Evolutionary conservation across 2,329 filamentous ascomycete genomes (phyloP), one percentile per base, ranked within the genome.

Genomic region (Chrysosphaeria jannelii): DNA sequence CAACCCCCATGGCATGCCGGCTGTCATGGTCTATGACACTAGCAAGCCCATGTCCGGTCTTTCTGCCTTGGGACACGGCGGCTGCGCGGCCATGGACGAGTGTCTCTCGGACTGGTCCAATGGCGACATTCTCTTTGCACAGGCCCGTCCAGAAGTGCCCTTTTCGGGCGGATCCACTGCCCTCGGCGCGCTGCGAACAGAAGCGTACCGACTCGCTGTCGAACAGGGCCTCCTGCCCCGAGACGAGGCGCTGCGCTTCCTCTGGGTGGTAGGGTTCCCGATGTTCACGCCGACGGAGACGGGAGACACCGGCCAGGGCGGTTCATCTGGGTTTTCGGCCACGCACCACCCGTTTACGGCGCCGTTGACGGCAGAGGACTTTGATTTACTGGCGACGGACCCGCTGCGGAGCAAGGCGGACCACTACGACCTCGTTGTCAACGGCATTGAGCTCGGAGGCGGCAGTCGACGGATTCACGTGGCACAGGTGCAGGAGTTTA

Each of bases 291-390:
- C 68, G 0, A 24, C 25, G 14, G 62, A 57, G 23, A 24, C 50
- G 56, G 8, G 13, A 12, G 47, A 71, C 22, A 71, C 72, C 0
- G 76, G 76, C 2, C 79, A 93, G 45, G 76, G 74, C 25, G 78
- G 78, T 10, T 43, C 51, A 1, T 63, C 78, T 1, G 78, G 79
- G 4, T 64, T 93, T 35, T 63, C 68, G 7, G 67, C 81, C 1
- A 90, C 79, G 0, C 85, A 97, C 38, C 85, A 97, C 40, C 85
- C 85, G 0, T 97, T 97, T 44, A 97, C 85, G 0, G 74, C 85
- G 0, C 85, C 85, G 0, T 61, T 72, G 17, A 61, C 61, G 0
- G 42, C 54, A 0, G 47, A 50, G 4, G 79, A 93, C 38, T 57
- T 89, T 10, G 66, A 76, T 19, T 44, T 75, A 1, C 58, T 93